Conservation (phyloP, 495 filamentous ascomycete species). For the Penicillium pancosmium region DNA sequence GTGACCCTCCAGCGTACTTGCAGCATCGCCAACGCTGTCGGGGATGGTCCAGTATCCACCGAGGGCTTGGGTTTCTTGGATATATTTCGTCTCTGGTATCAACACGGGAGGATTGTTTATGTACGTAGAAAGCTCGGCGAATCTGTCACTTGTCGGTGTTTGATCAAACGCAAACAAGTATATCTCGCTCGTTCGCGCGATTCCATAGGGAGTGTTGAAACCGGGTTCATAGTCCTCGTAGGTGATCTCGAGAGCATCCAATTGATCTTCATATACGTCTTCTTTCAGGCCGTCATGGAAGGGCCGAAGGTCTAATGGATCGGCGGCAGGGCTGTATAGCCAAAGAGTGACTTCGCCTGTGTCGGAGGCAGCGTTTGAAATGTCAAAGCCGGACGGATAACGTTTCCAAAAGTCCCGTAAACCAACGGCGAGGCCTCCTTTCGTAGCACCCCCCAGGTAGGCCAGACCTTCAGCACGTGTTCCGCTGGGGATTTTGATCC, state of each 20-base stretch:
- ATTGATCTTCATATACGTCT: slow-evolving; percentile 48
- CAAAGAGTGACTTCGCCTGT: slow-evolving; percentile 48
- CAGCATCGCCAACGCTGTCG: neutral
- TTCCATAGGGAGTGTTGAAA: slow-evolving; percentile 49
- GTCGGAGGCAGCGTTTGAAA: slow-evolving; percentile 40
- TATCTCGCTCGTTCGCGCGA: slow-evolving; percentile 50
- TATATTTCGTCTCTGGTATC: slow-evolving; percentile 36
- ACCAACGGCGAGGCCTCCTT: slow-evolving; percentile 50
- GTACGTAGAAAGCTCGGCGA: slow-evolving; percentile 31
- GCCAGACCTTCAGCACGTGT: slow-evolving; percentile 44
- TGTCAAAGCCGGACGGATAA: slow-evolving; percentile 50
- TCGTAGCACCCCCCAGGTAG: slow-evolving; percentile 49
- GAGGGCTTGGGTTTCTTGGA: slow-evolving; percentile 43
- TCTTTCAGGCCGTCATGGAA: slow-evolving; percentile 53
- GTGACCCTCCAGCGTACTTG: slow-evolving; percentile 35
- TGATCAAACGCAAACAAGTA: slow-evolving; percentile 43
- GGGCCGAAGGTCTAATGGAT: slow-evolving; percentile 49
- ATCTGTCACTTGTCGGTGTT: slow-evolving; percentile 39
- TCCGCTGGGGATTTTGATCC: slow-evolving; percentile 53
- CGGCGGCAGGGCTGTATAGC: slow-evolving; percentile 51
- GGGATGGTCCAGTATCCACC: slow-evolving; percentile 43
- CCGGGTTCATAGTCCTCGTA: slow-evolving; percentile 56
- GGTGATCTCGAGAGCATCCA: slow-evolving; percentile 54
- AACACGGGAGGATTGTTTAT: slow-evolving; percentile 43
- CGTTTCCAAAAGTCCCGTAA: slow-evolving; percentile 55